Conservation (phyloP, 371 early-diverging fungal species). For the Parasitella parasitica region DNA sequence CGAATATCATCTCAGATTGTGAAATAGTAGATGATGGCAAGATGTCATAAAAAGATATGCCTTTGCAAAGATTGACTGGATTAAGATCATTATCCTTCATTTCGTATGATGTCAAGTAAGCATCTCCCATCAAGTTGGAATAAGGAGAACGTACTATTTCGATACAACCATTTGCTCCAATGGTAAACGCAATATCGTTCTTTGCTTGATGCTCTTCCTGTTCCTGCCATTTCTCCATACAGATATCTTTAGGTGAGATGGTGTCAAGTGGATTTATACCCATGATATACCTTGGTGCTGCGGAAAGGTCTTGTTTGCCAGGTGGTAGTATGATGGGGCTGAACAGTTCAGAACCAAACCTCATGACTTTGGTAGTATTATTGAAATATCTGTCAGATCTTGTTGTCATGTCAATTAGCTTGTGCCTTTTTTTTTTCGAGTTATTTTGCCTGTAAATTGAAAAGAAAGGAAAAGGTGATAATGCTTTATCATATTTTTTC, state of each 20-base stretch:
- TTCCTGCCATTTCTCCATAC: not conserved
- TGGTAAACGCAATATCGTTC: not conserved
- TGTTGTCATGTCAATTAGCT: not conserved
- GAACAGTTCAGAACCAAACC: not conserved
- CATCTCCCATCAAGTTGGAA: not conserved
- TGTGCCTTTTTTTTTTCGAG: no score
- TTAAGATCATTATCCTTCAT: not conserved
- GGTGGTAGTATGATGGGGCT: not conserved
- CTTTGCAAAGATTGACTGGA: not conserved
- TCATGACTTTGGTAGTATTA: not conserved
- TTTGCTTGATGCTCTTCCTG: not conserved
- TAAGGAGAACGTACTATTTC: not conserved
- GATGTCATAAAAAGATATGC: not conserved
- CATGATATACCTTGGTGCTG: not conserved
- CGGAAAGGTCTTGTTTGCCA: not conserved
- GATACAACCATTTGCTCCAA: not conserved
- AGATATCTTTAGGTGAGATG: not conserved
- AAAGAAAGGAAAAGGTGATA: no score
- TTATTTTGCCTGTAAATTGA: no score
- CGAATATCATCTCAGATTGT: not conserved
- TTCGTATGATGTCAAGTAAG: not conserved
- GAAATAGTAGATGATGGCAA: not conserved
- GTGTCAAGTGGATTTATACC: not conserved
- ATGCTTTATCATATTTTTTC: no score
- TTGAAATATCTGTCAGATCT: not conserved